Conservation (phyloP, 2,329 filamentous ascomycete genomes). For the Periconia macrospinosa region DNA sequence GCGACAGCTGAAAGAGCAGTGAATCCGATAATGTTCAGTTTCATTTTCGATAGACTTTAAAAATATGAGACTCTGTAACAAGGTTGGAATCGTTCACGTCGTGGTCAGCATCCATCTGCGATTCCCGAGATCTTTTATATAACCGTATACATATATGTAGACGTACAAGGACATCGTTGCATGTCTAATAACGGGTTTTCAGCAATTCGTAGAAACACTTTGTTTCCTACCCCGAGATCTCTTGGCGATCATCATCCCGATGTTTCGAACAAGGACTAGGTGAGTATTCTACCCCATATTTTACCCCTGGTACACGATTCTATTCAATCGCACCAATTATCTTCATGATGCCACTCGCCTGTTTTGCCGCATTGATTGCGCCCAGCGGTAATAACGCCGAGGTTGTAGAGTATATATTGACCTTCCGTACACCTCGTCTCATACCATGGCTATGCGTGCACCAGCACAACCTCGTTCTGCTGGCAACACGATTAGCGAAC, state of each 20-base stretch:
- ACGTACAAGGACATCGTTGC: no score
- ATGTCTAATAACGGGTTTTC: neutral
- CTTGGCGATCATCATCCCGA: neutral
- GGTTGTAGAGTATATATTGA: neutral
- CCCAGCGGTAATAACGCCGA: neutral
- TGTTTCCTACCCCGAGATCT: neutral
- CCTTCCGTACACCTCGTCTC: neutral
- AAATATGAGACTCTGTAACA: neutral
- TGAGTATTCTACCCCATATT: neutral
- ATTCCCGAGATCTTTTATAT: neutral
- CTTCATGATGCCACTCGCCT: neutral
- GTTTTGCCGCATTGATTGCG: neutral
- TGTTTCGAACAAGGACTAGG: neutral
- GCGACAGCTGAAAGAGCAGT: neutral
- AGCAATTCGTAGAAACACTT: neutral
- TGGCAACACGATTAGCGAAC: neutral
- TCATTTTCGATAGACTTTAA: neutral
- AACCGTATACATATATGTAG: neutral
- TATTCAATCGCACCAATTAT: neutral
- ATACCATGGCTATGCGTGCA: neutral
- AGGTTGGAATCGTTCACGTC: no score
- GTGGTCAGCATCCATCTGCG: neutral
- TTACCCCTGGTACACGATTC: neutral
- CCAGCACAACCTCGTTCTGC: neutral
- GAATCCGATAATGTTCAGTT: neutral